phyloP scores from a whole-genome alignment of 345 rosid species.

The Syzygium jambos region DNA sequence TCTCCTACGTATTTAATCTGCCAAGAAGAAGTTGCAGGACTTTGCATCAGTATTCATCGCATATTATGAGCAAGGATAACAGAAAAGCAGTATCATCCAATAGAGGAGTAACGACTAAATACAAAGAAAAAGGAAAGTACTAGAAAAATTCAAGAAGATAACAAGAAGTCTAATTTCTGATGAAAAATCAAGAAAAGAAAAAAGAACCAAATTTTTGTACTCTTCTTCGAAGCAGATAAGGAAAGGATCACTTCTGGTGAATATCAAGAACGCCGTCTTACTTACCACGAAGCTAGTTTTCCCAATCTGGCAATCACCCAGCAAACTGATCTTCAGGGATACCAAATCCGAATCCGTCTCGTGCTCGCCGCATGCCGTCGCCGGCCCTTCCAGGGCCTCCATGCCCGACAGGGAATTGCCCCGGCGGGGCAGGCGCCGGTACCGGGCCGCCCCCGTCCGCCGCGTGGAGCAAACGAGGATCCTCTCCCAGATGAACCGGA shows the following conservation, averaged over 20 bases:
- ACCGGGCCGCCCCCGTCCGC: conserved; percentile 28
- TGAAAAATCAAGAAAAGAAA: neutral
- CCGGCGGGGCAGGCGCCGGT: conserved; percentile 39
- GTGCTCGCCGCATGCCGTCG: conserved; percentile 14
- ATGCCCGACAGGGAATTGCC: conserved; percentile 13
- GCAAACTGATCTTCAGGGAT: conserved; percentile 72
- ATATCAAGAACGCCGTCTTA: neutral
- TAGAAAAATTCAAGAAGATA: neutral
- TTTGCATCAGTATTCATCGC: neutral
- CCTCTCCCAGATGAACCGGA: conserved; percentile 67
- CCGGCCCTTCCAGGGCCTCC: conserved; percentile 2
- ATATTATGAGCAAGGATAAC: neutral
- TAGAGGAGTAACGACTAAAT: neutral
- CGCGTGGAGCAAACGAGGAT: conserved; percentile 70
- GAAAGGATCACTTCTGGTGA: neutral
- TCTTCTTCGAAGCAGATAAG: neutral
- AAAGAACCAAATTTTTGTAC: neutral
- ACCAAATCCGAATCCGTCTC: conserved; percentile 76
- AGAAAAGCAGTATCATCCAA: neutral
- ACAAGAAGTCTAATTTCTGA: neutral
- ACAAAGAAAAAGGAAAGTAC: neutral
- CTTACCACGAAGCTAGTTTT: conserved; percentile 84
- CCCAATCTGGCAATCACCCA: conserved; percentile 93
- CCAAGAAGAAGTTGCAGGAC: neutral
- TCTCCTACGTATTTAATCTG: conserved; percentile 84